Percentiles rank a stretch among this genome's conserved stretches.
Evolutionary conservation across 441 rosid genomes (phyloP).

Genomic region (Adansonia rubrostipa): DNA sequence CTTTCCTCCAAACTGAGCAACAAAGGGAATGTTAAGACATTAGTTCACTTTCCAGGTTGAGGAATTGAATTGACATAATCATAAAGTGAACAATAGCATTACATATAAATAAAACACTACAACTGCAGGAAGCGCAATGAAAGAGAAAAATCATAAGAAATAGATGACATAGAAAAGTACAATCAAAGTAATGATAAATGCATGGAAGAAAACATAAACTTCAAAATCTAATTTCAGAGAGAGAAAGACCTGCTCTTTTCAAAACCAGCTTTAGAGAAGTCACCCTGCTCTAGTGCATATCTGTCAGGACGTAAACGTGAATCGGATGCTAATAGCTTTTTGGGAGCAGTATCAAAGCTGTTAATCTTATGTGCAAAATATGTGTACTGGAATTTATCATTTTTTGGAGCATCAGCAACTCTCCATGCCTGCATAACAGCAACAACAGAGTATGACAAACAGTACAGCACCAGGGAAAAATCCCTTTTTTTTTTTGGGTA

Average conservation of each 20-base stretch:
- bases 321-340: slow-evolving; percentile 85
- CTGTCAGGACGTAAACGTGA: slow-evolving; percentile 95
- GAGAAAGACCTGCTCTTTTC: slow-evolving; percentile 82
- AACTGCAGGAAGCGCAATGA: background rate
- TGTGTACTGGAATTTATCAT: slow-evolving; percentile 86
- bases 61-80: background rate
- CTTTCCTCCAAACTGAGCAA: slow-evolving; percentile 83
- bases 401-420: slow-evolving; percentile 73
- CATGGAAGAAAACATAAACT: background rate
- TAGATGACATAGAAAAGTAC: background rate
- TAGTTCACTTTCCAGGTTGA: slow-evolving; percentile 15
- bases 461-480: background rate
- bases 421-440: slow-evolving; percentile 70
- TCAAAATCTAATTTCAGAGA: slow-evolving; percentile 14
- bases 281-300: slow-evolving; percentile 91
- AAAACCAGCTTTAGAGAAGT: slow-evolving; percentile 70
- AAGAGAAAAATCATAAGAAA: background rate
- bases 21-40: slow-evolving; percentile 16
- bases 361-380: slow-evolving; percentile 91
- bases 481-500: background rate
- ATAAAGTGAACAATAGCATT: background rate
- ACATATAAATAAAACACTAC: background rate
- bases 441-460: slow-evolving; percentile 2
- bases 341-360: slow-evolving; percentile 91
- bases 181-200: background rate